Evolutionary conservation across 2,329 filamentous ascomycete genomes (phyloP).

Genomic region (Clarireedia paspali): DNA sequence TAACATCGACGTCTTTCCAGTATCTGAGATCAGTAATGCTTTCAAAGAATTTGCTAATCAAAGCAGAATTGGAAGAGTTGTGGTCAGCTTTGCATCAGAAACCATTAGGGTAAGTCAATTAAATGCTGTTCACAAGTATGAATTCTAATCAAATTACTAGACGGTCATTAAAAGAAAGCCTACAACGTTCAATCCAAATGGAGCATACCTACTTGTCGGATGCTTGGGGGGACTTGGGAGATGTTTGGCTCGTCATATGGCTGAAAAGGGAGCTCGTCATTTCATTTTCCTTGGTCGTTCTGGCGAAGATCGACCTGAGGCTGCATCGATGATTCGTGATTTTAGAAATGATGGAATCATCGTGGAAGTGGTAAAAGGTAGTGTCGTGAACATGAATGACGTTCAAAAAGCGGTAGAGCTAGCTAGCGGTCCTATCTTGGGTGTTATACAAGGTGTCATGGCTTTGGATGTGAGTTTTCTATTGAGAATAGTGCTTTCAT

Average conservation of each 20-base stretch:
- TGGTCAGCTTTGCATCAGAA: not conserved
- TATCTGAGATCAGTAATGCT: not conserved
- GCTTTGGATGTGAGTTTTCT: constrained; percentile 9
- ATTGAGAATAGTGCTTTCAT: not conserved
- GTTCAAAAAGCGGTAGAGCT: constrained; percentile 1
- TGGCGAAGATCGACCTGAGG: constrained; percentile 2
- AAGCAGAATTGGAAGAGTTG: constrained; percentile 3
- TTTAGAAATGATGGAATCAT: not conserved
- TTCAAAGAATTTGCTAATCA: not conserved
- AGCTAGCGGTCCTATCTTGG: constrained; percentile 28
- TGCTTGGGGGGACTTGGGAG: constrained; percentile 18
- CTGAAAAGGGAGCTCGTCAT: constrained; percentile 1
- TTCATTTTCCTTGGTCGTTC: constrained; percentile 6
- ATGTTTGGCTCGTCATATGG: constrained; percentile 11
- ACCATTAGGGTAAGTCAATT: not conserved
- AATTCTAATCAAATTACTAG: not conserved
- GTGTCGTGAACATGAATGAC: not conserved
- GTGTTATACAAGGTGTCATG: constrained; percentile 8
- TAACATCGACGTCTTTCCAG: not conserved
- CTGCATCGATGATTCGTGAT: constrained; percentile 1
- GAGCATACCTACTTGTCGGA: constrained; percentile 12
- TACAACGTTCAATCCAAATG: constrained; percentile 2
- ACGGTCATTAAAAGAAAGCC: not conserved
- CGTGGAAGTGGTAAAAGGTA: not conserved
- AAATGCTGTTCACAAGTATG: not conserved